Conservation (phyloP, 208 protist species). For the Acanthamoeba triangularis region DNA sequence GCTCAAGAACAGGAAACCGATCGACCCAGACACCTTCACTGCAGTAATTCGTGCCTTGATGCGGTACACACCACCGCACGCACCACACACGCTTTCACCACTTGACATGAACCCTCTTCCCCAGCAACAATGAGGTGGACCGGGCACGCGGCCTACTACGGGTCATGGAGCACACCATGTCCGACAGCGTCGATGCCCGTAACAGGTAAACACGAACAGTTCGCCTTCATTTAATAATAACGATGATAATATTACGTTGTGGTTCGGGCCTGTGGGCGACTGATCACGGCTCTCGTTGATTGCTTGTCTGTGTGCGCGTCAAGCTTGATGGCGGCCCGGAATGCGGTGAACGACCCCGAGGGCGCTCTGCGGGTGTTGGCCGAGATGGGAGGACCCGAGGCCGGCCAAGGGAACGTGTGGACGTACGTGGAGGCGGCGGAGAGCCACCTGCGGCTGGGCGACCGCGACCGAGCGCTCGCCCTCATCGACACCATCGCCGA, state of each 20-base stretch:
- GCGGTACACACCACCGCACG: neutral
- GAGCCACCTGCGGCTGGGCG: neutral
- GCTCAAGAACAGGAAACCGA: neutral
- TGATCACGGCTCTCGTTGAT: neutral
- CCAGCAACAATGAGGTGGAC: neutral
- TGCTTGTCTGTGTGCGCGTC: neutral
- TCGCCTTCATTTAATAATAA: neutral
- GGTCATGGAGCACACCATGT: neutral
- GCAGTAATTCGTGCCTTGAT: neutral
- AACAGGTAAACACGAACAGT: neutral
- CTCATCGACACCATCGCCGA: neutral
- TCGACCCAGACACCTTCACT: neutral
- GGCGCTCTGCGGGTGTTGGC: neutral
- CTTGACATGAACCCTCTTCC: neutral
- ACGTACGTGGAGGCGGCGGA: slow-evolving; percentile 9
- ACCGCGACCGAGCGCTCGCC: neutral
- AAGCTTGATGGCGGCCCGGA: slow-evolving; percentile 18
- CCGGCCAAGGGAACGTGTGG: neutral
- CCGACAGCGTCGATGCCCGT: neutral
- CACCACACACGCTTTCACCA: neutral
- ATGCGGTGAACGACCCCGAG: neutral
- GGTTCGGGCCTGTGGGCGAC: too few species aligned
- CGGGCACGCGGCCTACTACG: neutral
- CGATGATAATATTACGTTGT: neutral
- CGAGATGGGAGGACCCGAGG: neutral